These are phyloP conservation scores for Paecilomyces sp. DNA, from an alignment of 2,329 filamentous ascomycete species.

Conservation along the genomic window DNA sequence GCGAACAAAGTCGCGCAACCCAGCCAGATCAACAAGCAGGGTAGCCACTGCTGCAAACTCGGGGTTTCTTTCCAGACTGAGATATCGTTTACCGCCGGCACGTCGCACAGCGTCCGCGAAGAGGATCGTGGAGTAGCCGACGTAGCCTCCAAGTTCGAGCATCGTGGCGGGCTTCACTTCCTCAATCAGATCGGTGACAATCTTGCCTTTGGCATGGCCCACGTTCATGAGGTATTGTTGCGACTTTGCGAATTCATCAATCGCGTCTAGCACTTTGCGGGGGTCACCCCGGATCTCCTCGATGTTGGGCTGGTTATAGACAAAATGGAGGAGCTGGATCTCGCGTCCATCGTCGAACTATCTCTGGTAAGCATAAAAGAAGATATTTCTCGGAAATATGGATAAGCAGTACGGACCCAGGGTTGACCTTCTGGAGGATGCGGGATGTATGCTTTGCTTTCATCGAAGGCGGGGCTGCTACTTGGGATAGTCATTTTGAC, in stretches of 20 bases:
- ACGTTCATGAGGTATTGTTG: slow-evolving; percentile 73
- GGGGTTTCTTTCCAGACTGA: slow-evolving; percentile 62
- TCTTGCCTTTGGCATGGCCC: slow-evolving; percentile 63
- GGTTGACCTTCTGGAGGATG: not conserved
- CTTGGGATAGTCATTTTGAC: not conserved
- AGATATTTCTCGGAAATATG: not conserved
- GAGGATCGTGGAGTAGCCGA: slow-evolving; percentile 72
- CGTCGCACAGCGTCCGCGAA: slow-evolving; percentile 58
- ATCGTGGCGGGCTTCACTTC: slow-evolving; percentile 57
- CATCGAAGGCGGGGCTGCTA: not conserved
- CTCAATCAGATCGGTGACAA: slow-evolving; percentile 59
- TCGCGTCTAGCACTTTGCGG: slow-evolving; percentile 54
- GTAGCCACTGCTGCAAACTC: slow-evolving; percentile 63
- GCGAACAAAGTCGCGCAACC: slow-evolving; percentile 57
- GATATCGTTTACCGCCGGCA: slow-evolving; percentile 56
- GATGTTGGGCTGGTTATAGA: slow-evolving; percentile 54
- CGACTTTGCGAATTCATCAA: slow-evolving; percentile 60
- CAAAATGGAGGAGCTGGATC: slow-evolving; percentile 60
- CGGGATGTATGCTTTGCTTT: not conserved
- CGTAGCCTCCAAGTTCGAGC: slow-evolving; percentile 70
- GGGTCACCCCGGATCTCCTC: slow-evolving; percentile 58
- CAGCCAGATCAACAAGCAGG: slow-evolving; percentile 61
- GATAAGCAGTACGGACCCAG: not conserved
- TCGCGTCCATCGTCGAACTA: slow-evolving; percentile 57
- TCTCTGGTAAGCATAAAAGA: not conserved